phyloP scores from a whole-genome alignment of 106 monocot species.

The Dactylorhiza incarnata region DNA sequence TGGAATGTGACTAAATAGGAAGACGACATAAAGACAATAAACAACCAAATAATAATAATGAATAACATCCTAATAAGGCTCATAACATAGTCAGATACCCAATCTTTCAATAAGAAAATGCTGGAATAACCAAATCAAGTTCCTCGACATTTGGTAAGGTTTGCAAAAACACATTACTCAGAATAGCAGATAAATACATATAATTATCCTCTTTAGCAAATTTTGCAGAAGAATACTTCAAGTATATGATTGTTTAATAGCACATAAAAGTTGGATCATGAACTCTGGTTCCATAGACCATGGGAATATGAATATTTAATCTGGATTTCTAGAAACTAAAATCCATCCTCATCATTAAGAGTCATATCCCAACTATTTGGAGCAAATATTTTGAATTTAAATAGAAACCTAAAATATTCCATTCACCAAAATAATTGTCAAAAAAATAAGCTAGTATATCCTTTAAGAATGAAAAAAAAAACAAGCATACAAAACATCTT shows the following conservation, averaged over 20 bases:
- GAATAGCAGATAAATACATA: background rate
- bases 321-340: no score
- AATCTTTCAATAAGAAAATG: background rate
- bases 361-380: no score
- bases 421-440: background rate
- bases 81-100: background rate
- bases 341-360: no score
- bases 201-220: background rate
- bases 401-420: background rate
- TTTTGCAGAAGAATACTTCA: background rate
- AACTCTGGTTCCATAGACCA: background rate
- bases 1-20: no score
- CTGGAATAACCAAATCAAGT: background rate
- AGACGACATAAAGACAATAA: no score
- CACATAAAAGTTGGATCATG: background rate
- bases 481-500: conserved; percentile 1
- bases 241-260: background rate
- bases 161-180: background rate
- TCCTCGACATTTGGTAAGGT: background rate
- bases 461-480: background rate
- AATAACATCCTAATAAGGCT: no score
- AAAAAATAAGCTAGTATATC: background rate
- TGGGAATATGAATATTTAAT: background rate
- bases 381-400: background rate
- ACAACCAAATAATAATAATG: no score